A percentile compares a stretch with the other conserved stretches of the same genome.
phyloP scores from a whole-genome alignment of 2,329 filamentous ascomycete species.

The Botrytis tulipae region DNA sequence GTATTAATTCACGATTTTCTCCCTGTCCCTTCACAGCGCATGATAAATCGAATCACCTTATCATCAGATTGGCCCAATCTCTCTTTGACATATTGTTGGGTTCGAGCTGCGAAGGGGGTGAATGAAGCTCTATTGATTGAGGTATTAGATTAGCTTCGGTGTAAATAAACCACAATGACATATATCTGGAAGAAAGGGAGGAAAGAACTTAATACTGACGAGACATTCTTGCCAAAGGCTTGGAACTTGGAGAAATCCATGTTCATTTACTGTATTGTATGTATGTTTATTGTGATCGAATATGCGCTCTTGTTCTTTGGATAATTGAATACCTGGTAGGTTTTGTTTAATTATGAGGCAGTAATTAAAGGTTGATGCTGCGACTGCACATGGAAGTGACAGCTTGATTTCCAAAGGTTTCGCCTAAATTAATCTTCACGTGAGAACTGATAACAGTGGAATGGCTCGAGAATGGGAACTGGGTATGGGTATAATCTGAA shows the following conservation, averaged over 20 bases:
- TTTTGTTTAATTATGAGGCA: slow-evolving; percentile 14
- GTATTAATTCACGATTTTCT: slow-evolving; percentile 1
- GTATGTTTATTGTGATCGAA: not conserved
- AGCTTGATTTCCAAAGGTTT: slow-evolving; percentile 2
- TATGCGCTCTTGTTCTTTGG: not conserved
- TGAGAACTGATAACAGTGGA: slow-evolving; percentile 12
- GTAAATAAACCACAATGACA: not conserved
- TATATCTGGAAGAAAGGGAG: slow-evolving; percentile 27
- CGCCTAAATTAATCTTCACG: slow-evolving; percentile 14
- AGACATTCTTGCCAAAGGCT: slow-evolving; percentile 69
- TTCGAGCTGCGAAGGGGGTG: slow-evolving; percentile 89
- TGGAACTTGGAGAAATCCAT: slow-evolving; percentile 64
- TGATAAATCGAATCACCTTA: slow-evolving; percentile 57
- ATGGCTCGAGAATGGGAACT: not conserved
- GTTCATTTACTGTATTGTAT: slow-evolving; percentile 18
- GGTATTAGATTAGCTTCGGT: slow-evolving; percentile 36
- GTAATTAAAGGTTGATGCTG: slow-evolving; percentile 21
- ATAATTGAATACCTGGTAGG: not conserved
- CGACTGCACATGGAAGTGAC: slow-evolving; percentile 11
- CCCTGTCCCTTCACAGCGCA: not conserved
- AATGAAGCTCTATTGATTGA: slow-evolving; percentile 69
- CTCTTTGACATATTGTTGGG: slow-evolving; percentile 97
- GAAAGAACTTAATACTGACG: slow-evolving; percentile 45
- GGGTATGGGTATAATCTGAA: not conserved
- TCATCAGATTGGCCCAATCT: slow-evolving; percentile 93